Evolutionary conservation across 2,329 filamentous ascomycete species (phyloP), one percentile per base, ranked within the genome.

Genomic region (Sporothrix sp.): DNA sequence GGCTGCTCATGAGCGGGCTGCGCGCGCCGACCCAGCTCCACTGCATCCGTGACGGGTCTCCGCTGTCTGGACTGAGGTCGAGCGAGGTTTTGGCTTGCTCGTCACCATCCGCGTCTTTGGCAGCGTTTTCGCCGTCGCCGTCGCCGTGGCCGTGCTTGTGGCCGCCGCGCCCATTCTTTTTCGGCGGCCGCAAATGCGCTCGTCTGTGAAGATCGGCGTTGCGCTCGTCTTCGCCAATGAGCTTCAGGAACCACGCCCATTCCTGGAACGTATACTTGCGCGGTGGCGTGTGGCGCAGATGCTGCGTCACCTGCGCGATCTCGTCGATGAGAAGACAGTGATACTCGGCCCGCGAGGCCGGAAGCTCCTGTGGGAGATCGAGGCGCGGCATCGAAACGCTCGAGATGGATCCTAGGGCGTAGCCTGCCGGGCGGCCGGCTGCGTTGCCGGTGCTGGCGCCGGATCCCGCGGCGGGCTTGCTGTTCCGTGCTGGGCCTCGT

Each of bases 221-320:
- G 50, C 65, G 66, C 60, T 82, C 78, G 61, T 82, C 77, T 60
- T 82, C 78, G 42, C 79, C 79, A n/a, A 95, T 85, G 28, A 95
- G 72, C 20, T 79, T 77, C 7, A 90, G 82, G 58, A 87, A 93
- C 70, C 87, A 86, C 0, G 85, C 84, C 90, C 89, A 95, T 62
- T 95, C 84, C 57, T 89, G 81, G 56, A 89, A 96, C 0, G 71
- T 73, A 63, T 95, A 96, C 49, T 74, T 75, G 50, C 81, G 81
- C 0, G 75, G 71, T 2, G 77, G 73, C 4, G 72, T 65, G 39
- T 70, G 65, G 16, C 77, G 75, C 30, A 85, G 68, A 60, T 93
- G 79, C 43, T 76, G 70, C 1, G 80, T 79, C 1, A 87, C 78
- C 23, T 71, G 72, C 13, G 78, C 72, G 51, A 95, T 93, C 56